Base-by-base conservation (phyloP, 352 stramenopile genomes). In the Globisporangium recalcitrans region DNA sequence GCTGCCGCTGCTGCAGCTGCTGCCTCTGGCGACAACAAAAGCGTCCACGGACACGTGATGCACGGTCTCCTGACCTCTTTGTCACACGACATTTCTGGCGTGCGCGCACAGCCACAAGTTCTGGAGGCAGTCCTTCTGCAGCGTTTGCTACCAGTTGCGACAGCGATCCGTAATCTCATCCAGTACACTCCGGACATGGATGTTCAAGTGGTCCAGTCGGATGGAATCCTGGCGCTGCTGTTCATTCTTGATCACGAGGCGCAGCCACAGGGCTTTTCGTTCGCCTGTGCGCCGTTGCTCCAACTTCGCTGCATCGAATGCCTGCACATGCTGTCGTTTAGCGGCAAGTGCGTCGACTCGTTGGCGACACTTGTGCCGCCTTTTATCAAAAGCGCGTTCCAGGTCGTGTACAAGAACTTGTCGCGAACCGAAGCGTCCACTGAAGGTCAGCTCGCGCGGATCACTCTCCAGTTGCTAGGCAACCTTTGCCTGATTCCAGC, bases 251-350 rank as follows among this genome's bases (percentile, higher is more conserved):
- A 95, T 62, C 82, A 93, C 63, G 86, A 95, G 57, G 85, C 85
- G 8, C 83, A 90, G 49, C 85, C 81, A 8, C 79, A 90, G 29
- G 80, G 73, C 8, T 93, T 92, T 53, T 95, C 86, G 13, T 91
- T 93, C 52, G 74, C 80, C 0, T 80, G 73, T 46, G 84, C 86
- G 0, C 81, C 86, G 9, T 67, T 93, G 26, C 65, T 95, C n/a
- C 85, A 90, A 48, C 65, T 93, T 29, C 77, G 86, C n/a, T 91
- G 82, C 55, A 85, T 95, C 46, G 86, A 95, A 60, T 93, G 86
- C 46, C 63, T 95, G 19, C 86, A 95, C 62, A 93, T 93, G 69
- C 65, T 93, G n/a, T 90, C 85, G 47, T 95, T 95, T 65, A 93
- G 84, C 48, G 78, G 81, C 10, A 91, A 87, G 48, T 93, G 84